Evolutionary conservation across 2,329 filamentous ascomycete genomes (phyloP).

Genomic region (Xylaria sp.): DNA sequence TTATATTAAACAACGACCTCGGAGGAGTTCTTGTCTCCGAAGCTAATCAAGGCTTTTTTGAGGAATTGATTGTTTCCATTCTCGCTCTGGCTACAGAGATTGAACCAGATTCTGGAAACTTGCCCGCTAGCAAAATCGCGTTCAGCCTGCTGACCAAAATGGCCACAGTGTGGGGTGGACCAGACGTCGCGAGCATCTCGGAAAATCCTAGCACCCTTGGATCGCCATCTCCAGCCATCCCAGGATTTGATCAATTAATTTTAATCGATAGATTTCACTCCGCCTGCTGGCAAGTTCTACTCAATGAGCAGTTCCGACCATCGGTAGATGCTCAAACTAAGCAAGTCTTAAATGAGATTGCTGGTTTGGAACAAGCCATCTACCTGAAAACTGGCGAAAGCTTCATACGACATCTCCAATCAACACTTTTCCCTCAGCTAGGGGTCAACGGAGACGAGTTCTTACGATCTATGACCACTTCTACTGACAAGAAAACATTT

Average conservation of each 20-base stretch:
- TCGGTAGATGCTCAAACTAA: conserved; percentile 86
- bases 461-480: conserved; percentile 67
- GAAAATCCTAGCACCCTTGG: conserved; percentile 62
- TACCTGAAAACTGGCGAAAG: conserved; percentile 88
- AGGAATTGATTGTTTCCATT: conserved; percentile 85
- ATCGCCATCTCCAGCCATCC: conserved; percentile 70
- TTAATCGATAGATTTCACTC: conserved; percentile 90
- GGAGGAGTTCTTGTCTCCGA: conserved; percentile 89
- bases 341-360: conserved; percentile 89
- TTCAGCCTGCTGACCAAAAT: conserved; percentile 86
- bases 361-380: conserved; percentile 86
- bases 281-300: conserved; percentile 88
- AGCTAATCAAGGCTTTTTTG: conserved; percentile 89
- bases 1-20: conserved; percentile 91
- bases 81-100: conserved; percentile 85
- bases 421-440: conserved; percentile 71
- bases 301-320: conserved; percentile 80
- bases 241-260: conserved; percentile 86
- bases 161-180: conserved; percentile 89
- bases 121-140: conserved; percentile 74
- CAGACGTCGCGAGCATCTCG: conserved; percentile 73
- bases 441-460: conserved; percentile 72
- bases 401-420: conserved; percentile 77
- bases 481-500: conserved; percentile 69
- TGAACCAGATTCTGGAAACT: conserved; percentile 66